A percentile compares a stretch with the other conserved stretches of the same genome.
Evolutionary conservation across 306 rosid species (phyloP).

Genomic region (Sicyos baderoa): DNA sequence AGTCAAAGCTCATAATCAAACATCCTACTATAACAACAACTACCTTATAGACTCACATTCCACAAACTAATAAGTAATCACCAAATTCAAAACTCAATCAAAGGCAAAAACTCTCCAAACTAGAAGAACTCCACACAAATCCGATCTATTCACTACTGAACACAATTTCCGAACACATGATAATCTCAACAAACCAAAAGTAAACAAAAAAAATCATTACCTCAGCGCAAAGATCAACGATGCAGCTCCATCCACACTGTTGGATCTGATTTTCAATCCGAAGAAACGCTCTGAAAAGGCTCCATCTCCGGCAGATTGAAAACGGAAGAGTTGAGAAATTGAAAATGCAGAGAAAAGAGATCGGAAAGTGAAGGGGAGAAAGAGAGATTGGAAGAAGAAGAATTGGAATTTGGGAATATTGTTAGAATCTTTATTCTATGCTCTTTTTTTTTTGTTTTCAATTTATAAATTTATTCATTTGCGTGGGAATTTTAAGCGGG

Average conservation of each 20-base stretch:
- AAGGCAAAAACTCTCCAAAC: not conserved
- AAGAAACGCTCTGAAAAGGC: not conserved
- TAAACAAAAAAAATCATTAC: not conserved
- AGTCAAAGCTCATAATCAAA: not conserved
- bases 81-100: not conserved
- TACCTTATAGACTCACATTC: not conserved
- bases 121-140: not conserved
- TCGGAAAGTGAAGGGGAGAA: not conserved
- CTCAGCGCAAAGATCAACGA: not conserved
- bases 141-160: not conserved
- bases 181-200: not conserved
- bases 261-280: not conserved
- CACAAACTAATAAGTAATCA: conserved; percentile 9
- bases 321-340: too few species aligned
- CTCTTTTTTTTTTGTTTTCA: too few species aligned
- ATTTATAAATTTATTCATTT: too few species aligned
- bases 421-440: conserved; percentile 4
- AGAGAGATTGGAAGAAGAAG: not conserved
- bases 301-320: not conserved
- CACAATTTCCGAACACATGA: not conserved
- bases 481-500: too few species aligned
- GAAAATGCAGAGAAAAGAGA: conserved; percentile 14
- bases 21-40: not conserved
- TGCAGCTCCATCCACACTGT: not conserved
- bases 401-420: conserved; percentile 6